These are phyloP conservation scores for Scutellospora calospora DNA, from an alignment of 371 early-diverging fungal genomes.

Conservation along the genomic window DNA sequence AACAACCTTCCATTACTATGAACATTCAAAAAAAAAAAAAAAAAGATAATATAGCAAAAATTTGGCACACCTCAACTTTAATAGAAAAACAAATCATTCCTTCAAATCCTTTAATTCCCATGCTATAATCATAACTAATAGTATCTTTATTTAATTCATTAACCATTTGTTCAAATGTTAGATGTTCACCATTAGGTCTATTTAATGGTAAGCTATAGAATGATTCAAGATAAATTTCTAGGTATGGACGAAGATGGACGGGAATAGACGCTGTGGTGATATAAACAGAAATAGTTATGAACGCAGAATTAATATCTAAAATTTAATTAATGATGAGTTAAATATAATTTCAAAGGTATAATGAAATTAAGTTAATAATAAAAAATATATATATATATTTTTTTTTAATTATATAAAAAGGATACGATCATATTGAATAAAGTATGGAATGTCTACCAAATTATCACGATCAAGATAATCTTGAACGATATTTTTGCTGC, in stretches of 20 bases:
- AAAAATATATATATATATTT: neutral
- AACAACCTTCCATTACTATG: neutral
- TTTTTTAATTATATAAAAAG: constrained; percentile 41
- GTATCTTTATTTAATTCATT: constrained; percentile 67
- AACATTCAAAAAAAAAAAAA: neutral
- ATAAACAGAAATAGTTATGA: constrained; percentile 62
- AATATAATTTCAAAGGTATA: neutral
- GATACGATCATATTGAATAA: constrained; percentile 72
- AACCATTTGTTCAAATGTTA: constrained; percentile 68
- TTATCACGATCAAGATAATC: constrained; percentile 59
- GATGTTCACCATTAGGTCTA: constrained; percentile 52
- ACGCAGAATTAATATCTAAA: constrained; percentile 68
- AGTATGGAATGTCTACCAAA: constrained; percentile 61
- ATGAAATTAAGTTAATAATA: neutral
- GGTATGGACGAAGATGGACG: constrained; percentile 62
- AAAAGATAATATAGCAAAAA: neutral
- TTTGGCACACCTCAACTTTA: constrained; percentile 56
- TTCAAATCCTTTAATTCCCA: constrained; percentile 63
- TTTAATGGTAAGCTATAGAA: constrained; percentile 67
- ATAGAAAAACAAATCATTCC: constrained; percentile 61
- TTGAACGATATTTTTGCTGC: constrained; percentile 63
- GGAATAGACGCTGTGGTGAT: constrained; percentile 61
- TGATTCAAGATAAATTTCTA: constrained; percentile 64
- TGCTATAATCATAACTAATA: constrained; percentile 58
- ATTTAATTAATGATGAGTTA: neutral